Base-by-base conservation (phyloP, 768 basidiomycete species). In the Leccinum imitatum region DNA sequence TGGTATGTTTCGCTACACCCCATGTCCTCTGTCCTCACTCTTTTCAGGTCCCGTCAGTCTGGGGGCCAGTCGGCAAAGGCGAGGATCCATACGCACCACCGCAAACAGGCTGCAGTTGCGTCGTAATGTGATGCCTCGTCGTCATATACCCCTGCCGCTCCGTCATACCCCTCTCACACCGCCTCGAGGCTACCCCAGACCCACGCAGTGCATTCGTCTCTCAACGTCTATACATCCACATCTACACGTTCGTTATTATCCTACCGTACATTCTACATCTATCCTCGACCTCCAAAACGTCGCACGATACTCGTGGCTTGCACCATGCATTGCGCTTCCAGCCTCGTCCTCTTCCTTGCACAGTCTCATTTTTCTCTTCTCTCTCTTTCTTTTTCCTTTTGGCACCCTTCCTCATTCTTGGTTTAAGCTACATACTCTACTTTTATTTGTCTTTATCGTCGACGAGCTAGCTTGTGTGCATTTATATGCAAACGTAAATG, bases 71-170 rank as follows among this genome's bases (percentile, higher is more conserved):
- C 31, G 86, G 84, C 67, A 93, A 92, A 78, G 85, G 84, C 67
- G 91, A 95, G 74, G 95, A 98, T 72, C 95, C 95, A 44, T 98
- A 94, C 74, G 90, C 91, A 57, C 90, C 92, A 54, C 90, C 87
- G 69, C 82, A 86, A 53, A 79, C 84, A 68, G 85, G 88, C 31
- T 90, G 89, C 79, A 84, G 79, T 69, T 90, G 89, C 72, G 71
- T 82, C 54, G 77, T 90, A 70, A 90, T 90, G 89, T 89, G 79
- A 84, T 73, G 63, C 62, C 48, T 62, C n/a, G 54, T 52, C 52
- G 61, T 63, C 46, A 56, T 68, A 72, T 77, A 75, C 73, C 76
- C 73, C 65, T 61, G 54, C 65, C 60, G 52, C 64, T 59, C 63
- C 66, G 65, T 58, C 73, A 74, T 74, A 75, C 73, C 73, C 73